Conservation (phyloP, 192 early-diverging fungal genomes). For the Rhizoclosmatium sp. region DNA sequence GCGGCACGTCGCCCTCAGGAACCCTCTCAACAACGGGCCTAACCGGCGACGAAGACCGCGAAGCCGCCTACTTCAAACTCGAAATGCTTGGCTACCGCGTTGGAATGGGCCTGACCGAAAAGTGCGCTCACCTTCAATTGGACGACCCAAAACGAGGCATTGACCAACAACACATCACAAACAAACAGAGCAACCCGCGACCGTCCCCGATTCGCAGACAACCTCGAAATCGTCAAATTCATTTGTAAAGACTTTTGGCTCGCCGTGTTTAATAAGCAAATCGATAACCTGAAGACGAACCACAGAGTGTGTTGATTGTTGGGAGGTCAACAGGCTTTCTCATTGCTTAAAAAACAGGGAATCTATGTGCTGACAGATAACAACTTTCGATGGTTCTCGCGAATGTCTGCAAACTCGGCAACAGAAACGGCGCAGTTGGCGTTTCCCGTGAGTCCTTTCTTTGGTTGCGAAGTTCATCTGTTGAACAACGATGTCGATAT, state of each 20-base stretch:
- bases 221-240: conserved; percentile 97
- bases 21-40: neutral
- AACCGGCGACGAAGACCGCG: conserved; percentile 73
- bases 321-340: neutral
- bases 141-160: neutral
- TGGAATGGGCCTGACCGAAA: conserved; percentile 87
- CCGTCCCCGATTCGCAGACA: conserved; percentile 88
- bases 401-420: conserved; percentile 85
- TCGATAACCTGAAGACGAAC: conserved; percentile 99
- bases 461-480: neutral
- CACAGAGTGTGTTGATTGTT: conserved; percentile 73
- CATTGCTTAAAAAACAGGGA: conserved; percentile 61
- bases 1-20: neutral
- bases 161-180: conserved; percentile 5
- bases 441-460: conserved; percentile 67
- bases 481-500: neutral
- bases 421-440: conserved; percentile 81
- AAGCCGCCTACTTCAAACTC: conserved; percentile 89
- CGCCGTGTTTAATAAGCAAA: conserved; percentile 93
- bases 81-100: conserved; percentile 92
- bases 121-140: conserved; percentile 50
- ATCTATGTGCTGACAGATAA: conserved; percentile 98
- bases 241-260: conserved; percentile 99
- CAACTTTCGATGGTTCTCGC: conserved; percentile 93
- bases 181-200: conserved; percentile 79